Conservation (phyloP, 768 basidiomycete genomes). For the Hygrophorus russula region DNA sequence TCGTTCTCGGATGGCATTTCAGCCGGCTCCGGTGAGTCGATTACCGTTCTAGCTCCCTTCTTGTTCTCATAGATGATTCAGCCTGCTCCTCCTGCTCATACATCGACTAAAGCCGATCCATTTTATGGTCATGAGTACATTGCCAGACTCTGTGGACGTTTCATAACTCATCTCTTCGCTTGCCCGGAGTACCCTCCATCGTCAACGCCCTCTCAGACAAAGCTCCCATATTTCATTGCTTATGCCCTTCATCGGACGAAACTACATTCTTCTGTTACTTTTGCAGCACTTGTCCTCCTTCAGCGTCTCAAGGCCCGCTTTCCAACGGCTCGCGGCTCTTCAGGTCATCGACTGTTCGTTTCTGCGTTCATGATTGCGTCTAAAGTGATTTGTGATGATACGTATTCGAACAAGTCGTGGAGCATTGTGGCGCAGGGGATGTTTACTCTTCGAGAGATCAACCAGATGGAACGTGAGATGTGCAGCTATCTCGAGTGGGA, state of each 20-base stretch:
- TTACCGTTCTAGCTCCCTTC: conserved; percentile 1
- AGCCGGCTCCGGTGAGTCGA: neutral
- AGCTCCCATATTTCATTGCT: conserved; percentile 71
- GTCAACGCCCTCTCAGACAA: conserved; percentile 43
- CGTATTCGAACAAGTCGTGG: conserved; percentile 91
- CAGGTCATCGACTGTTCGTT: conserved; percentile 82
- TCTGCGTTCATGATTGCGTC: conserved; percentile 90
- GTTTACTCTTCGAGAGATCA: conserved; percentile 81
- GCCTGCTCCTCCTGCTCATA: conserved; percentile 13
- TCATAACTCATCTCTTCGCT: conserved; percentile 77
- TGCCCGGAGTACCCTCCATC: conserved; percentile 75
- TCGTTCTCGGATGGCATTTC: neutral
- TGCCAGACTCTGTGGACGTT: conserved; percentile 60
- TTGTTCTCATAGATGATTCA: neutral
- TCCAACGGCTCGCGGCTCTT: conserved; percentile 82
- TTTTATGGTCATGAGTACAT: conserved; percentile 71
- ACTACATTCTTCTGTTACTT: conserved; percentile 59
- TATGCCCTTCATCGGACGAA: conserved; percentile 82
- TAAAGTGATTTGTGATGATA: conserved; percentile 91
- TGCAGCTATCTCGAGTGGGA: conserved; percentile 91
- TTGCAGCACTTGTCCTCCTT: conserved; percentile 55
- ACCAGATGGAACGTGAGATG: conserved; percentile 96
- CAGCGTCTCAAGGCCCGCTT: conserved; percentile 85
- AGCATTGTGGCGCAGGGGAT: conserved; percentile 81
- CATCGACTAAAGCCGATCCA: conserved; percentile 31